Evolutionary conservation across 257 asterid genomes (phyloP).

Genomic region (Jasminum sambac): DNA sequence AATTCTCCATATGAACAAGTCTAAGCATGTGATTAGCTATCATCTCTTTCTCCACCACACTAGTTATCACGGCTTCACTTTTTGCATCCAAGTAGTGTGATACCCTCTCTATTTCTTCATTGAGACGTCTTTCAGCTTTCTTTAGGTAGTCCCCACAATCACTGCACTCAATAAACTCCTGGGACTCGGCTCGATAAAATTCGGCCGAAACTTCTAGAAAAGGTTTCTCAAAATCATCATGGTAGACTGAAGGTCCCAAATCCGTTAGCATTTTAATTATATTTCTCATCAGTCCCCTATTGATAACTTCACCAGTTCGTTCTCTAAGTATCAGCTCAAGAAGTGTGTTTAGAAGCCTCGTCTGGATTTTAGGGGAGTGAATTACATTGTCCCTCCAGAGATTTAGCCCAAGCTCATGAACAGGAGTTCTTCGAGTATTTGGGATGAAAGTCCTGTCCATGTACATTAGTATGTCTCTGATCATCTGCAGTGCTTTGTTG

Average conservation of each 20-base stretch:
- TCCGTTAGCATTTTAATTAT: slow-evolving; percentile 83
- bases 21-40: slow-evolving; percentile 77
- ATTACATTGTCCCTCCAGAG: slow-evolving; percentile 81
- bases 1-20: slow-evolving; percentile 83
- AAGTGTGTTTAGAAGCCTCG: slow-evolving; percentile 66
- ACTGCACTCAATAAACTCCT: slow-evolving; percentile 71
- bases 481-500: slow-evolving; percentile 83
- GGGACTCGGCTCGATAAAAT: slow-evolving; percentile 82
- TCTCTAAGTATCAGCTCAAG: slow-evolving; percentile 64
- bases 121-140: slow-evolving; percentile 80
- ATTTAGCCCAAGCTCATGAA: slow-evolving; percentile 83
- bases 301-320: slow-evolving; percentile 73
- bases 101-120: slow-evolving; percentile 90
- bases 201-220: slow-evolving; percentile 76
- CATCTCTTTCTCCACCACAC: slow-evolving; percentile 84
- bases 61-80: slow-evolving; percentile 70
- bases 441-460: slow-evolving; percentile 88
- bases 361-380: slow-evolving; percentile 61
- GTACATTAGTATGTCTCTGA: slow-evolving; percentile 84
- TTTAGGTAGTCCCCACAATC: slow-evolving; percentile 85
- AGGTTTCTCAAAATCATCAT: slow-evolving; percentile 80
- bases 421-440: slow-evolving; percentile 65
- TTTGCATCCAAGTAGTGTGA: slow-evolving; percentile 74
- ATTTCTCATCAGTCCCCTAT: slow-evolving; percentile 87
- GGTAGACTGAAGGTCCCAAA: slow-evolving; percentile 75